Evolutionary conservation across 148 eudicot species (phyloP).

Genomic region (Cornus florida): DNA sequence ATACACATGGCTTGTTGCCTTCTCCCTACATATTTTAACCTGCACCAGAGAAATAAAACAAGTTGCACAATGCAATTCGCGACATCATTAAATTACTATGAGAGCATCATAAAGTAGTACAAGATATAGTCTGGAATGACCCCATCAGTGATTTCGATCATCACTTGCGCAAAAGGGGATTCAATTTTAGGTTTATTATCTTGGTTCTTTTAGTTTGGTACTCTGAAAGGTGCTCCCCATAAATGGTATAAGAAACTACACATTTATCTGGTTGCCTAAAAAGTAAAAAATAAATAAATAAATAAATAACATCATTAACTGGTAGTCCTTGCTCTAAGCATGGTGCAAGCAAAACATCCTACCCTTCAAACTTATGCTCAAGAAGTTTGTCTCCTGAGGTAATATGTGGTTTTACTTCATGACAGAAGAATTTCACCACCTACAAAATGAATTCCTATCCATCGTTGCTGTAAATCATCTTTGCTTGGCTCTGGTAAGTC

Average conservation of each 20-base stretch:
- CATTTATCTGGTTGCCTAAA: background rate
- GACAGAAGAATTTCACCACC: no score
- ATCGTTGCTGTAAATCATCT: no score
- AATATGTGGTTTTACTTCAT: background rate
- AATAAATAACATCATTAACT: background rate
- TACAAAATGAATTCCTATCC: no score
- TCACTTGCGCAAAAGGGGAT: no score
- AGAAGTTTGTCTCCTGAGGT: background rate
- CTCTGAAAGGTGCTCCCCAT: background rate
- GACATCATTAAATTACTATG: background rate
- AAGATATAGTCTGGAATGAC: background rate
- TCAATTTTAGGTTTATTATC: no score
- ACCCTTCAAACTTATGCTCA: background rate
- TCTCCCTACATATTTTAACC: slow-evolving; percentile 95
- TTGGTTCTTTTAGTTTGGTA: no score
- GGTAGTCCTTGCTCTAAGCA: background rate
- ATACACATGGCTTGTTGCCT: slow-evolving; percentile 85
- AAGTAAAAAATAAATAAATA: background rate
- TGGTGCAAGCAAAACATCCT: background rate
- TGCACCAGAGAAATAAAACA: slow-evolving; percentile 21
- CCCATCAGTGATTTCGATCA: no score
- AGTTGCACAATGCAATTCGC: background rate
- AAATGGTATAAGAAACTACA: background rate
- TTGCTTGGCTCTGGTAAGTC: no score
- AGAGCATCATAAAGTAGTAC: background rate